These are phyloP conservation scores for Neonectria ditissima DNA, from an alignment of 2,329 filamentous ascomycete genomes.

Conservation along the genomic window DNA sequence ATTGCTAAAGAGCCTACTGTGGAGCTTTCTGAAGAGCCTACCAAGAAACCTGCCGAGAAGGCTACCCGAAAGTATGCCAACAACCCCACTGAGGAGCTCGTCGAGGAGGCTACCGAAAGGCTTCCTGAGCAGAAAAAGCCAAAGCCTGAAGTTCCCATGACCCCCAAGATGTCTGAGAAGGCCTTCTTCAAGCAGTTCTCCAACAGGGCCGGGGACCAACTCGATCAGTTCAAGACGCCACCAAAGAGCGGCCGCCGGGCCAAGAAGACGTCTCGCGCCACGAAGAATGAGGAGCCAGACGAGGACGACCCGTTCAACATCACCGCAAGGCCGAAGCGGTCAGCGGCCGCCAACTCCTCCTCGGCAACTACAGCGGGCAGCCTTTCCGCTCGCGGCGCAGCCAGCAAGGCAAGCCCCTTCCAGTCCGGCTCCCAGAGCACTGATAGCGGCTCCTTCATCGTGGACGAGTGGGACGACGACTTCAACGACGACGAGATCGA, in stretches of 20 bases:
- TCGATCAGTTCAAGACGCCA: conserved; percentile 21
- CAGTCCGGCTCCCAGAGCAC: background rate
- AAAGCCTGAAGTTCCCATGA: background rate
- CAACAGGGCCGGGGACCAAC: conserved; percentile 15
- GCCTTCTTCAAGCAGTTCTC: conserved; percentile 24
- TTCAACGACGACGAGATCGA: conserved; percentile 23
- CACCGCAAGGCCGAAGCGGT: background rate
- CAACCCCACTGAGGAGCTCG: too few relatives aligned
- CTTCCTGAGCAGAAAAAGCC: background rate
- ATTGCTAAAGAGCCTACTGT: background rate
- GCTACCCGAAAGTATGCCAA: background rate
- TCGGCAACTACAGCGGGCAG: background rate
- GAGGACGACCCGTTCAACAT: conserved; percentile 23
- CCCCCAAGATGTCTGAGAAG: background rate
- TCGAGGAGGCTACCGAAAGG: background rate
- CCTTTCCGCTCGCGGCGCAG: background rate
- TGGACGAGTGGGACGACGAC: conserved; percentile 18
- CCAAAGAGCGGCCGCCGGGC: background rate
- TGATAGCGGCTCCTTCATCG: background rate
- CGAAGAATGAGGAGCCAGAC: background rate
- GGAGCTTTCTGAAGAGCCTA: background rate
- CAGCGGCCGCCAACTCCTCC: background rate
- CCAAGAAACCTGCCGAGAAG: background rate
- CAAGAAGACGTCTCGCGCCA: background rate
- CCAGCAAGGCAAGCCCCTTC: background rate